phyloP scores from a whole-genome alignment of 2,329 filamentous ascomycete species.

The Sporothrix pseudoabietina region DNA sequence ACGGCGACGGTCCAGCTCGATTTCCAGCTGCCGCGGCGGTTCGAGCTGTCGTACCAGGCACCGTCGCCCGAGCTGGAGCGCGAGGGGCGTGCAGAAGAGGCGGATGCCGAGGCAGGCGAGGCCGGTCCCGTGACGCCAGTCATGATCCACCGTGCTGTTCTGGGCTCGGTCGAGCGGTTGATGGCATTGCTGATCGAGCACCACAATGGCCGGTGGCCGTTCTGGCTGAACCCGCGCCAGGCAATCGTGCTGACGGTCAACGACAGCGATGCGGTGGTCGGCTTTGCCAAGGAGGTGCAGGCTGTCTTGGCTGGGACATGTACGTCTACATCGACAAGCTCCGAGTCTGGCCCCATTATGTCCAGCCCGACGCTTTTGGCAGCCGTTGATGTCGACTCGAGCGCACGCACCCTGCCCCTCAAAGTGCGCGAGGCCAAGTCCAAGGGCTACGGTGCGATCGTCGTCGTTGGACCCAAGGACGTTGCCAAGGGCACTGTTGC shows the following conservation, averaged over 20 bases:
- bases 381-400: conserved; percentile 68
- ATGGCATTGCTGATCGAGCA: conserved; percentile 85
- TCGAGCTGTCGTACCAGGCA: conserved; percentile 73
- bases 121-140: conserved; percentile 69
- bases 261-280: conserved; percentile 56
- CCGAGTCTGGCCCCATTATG: conserved; percentile 42
- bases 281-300: conserved; percentile 52
- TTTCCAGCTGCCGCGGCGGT: conserved; percentile 84
- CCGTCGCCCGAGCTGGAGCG: conserved; percentile 65
- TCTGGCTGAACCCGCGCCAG: conserved; percentile 84
- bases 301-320: conserved; percentile 54
- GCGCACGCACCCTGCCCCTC: conserved; percentile 61
- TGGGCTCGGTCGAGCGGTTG: conserved; percentile 81
- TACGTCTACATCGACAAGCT: neutral
- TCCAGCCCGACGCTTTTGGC: conserved; percentile 59
- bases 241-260: conserved; percentile 74
- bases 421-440: conserved; percentile 73
- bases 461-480: conserved; percentile 71
- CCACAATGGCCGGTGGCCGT: conserved; percentile 78
- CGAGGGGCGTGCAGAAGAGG: conserved; percentile 42
- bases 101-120: conserved; percentile 43
- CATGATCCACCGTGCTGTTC: conserved; percentile 80
- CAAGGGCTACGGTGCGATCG: conserved; percentile 72
- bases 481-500: conserved; percentile 60
- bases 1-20: conserved; percentile 88